These are phyloP conservation scores for Senna tora DNA, from an alignment of 306 rosid genomes.

Conservation along the genomic window DNA sequence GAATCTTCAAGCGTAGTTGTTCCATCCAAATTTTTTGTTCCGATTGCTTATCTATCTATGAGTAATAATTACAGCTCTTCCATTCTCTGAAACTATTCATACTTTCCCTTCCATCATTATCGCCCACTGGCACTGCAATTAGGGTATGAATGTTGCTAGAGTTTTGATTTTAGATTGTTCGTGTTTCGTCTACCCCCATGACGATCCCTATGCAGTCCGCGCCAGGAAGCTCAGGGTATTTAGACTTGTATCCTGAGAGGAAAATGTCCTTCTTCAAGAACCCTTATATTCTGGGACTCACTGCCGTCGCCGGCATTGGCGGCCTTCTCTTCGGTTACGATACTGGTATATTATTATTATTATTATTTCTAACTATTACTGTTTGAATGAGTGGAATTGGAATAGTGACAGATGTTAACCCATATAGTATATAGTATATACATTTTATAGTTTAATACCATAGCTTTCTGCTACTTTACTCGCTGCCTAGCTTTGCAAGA, in stretches of 20 bases:
- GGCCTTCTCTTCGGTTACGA: conserved; percentile 53
- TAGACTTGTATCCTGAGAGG: conserved; percentile 44
- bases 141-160: too few relatives aligned
- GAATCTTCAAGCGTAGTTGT: not conserved
- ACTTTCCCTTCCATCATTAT: not conserved
- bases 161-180: too few relatives aligned
- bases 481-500: not conserved
- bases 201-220: conserved; percentile 23
- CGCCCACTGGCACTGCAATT: too few relatives aligned
- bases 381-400: not conserved
- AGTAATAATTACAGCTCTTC: not conserved
- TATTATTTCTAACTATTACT: not conserved
- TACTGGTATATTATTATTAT: conserved; percentile 23
- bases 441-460: not conserved
- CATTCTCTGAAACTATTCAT: not conserved
- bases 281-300: conserved; percentile 42
- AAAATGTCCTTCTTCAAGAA: conserved; percentile 42
- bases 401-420: not conserved
- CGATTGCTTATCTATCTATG: too few relatives aligned
- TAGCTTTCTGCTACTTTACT: not conserved
- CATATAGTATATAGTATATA: too few relatives aligned
- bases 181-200: conserved; percentile 6
- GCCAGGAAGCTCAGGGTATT: conserved; percentile 48
- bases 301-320: conserved; percentile 49
- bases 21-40: not conserved